Evolutionary conservation across 1,284 basidiomycete genomes (phyloP), one percentile per base, ranked within the genome.

Genomic region (Anthracocystis setariae): DNA sequence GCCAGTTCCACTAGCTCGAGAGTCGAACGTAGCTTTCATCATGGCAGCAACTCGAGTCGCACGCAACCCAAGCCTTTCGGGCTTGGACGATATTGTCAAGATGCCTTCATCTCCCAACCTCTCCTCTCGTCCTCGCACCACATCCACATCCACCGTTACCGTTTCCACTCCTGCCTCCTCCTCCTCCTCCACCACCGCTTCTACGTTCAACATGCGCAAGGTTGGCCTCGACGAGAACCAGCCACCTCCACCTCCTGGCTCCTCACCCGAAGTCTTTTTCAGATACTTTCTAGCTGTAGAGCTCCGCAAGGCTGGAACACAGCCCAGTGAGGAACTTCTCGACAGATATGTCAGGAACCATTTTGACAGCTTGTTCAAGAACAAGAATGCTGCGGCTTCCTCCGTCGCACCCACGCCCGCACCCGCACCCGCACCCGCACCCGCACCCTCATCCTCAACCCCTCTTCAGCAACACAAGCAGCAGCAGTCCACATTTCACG

Each of bases 271-370:
- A 42, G 53, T 45, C 33, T 69, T 76, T 32, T 76, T 76, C 57
- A 73, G 79, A 18, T 78, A 79, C 63, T 77, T 80, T 49, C 78
- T 81, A 29, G 73, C 72, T 3, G 56, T 74, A 13, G 79, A 81
- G 62, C 64, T 81, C 1, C 67, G 70, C 25, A 76, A 75, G 44
- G 75, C 77, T 20, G 79, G 79, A 23, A 69, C 75, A 7, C 59
- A 66, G 49, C 73, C 77, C 18, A 73, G 75, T 39, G 74, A 75
- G 47, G 64, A 73, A 3, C 65, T 77, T 10, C 66, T 80, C 47
- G 75, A 80, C 63, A 58, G 73, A 20, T 76, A 80, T 42, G 78
- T 81, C 24, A 62, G 73, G 46, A 76, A 79, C 39, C 79, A 80
- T 57, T 79, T 74, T 53, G 70, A 76, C 51, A 75, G 64, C 42